Conservation (phyloP, 73 alveolate genomes). For the Paramecium pentaurelia region DNA sequence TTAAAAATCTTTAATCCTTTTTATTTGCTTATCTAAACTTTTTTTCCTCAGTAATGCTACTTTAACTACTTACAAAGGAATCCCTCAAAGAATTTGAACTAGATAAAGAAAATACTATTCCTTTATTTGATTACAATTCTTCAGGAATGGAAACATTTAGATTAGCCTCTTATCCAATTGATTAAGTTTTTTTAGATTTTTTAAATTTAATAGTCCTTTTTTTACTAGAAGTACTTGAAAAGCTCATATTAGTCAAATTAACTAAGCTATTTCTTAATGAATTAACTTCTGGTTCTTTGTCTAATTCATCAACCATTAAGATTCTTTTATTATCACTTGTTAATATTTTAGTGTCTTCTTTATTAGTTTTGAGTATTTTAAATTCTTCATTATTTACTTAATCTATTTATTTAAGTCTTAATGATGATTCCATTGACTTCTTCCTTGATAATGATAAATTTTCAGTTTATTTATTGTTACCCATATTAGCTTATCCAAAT, state of each 20-base stretch:
- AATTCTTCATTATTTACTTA: not conserved
- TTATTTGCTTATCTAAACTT: not conserved
- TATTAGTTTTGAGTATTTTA: not conserved
- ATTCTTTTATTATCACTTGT: constrained; percentile 9
- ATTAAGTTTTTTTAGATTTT: not conserved
- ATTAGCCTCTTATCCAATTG: not conserved
- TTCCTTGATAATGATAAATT: not conserved
- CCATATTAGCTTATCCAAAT: constrained; percentile 15
- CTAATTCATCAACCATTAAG: constrained; percentile 29
- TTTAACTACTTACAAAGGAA: not conserved
- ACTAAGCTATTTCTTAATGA: constrained; percentile 12
- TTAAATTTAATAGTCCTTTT: not conserved
- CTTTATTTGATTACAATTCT: not conserved
- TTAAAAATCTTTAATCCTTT: not conserved
- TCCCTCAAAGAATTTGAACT: constrained; percentile 3
- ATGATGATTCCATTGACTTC: constrained; percentile 31
- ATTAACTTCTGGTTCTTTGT: not conserved
- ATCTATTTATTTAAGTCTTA: constrained; percentile 12
- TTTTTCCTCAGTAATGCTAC: constrained; percentile 5
- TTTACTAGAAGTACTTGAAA: not conserved
- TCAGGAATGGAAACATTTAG: not conserved
- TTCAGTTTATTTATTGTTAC: not conserved
- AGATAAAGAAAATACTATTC: not conserved
- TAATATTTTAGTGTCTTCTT: not conserved
- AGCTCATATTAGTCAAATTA: constrained; percentile 8